Evolutionary conservation across 2,329 filamentous ascomycete species (phyloP).

Genomic region (Penicillium sp.): DNA sequence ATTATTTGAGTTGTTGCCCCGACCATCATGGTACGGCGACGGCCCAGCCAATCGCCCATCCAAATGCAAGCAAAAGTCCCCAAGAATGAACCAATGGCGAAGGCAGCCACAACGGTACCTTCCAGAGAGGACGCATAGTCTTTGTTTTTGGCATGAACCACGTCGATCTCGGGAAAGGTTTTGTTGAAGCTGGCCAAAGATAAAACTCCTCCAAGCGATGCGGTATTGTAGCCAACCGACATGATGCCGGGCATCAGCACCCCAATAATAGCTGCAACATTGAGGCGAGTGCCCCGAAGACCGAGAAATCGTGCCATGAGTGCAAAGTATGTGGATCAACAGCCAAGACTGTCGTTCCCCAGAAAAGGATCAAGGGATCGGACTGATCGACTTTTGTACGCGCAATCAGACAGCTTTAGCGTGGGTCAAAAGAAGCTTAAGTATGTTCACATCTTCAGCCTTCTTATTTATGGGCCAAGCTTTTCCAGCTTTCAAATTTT

Average conservation of each 20-base stretch:
- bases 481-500: background rate
- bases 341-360: conserved; percentile 2
- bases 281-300: conserved; percentile 23
- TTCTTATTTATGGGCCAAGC: background rate
- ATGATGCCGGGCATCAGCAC: conserved; percentile 24
- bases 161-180: conserved; percentile 20
- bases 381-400: conserved; percentile 1
- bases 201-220: conserved; percentile 21
- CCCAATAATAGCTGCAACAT: conserved; percentile 17
- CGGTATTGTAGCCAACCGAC: conserved; percentile 20
- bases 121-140: conserved; percentile 18
- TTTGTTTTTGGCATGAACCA: conserved; percentile 7
- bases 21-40: conserved; percentile 20
- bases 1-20: conserved; percentile 17
- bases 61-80: conserved; percentile 22
- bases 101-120: conserved; percentile 18
- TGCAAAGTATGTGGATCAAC: conserved; percentile 5
- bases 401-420: background rate
- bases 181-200: conserved; percentile 16
- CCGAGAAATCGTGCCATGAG: conserved; percentile 20
- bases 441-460: background rate
- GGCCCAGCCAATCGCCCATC: conserved; percentile 21
- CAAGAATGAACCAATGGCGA: conserved; percentile 19
- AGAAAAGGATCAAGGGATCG: conserved; percentile 9
- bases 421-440: background rate